Evolutionary conservation across 1,139 yeast genomes (phyloP).

Genomic region (Yamadazyma diddensiae): DNA sequence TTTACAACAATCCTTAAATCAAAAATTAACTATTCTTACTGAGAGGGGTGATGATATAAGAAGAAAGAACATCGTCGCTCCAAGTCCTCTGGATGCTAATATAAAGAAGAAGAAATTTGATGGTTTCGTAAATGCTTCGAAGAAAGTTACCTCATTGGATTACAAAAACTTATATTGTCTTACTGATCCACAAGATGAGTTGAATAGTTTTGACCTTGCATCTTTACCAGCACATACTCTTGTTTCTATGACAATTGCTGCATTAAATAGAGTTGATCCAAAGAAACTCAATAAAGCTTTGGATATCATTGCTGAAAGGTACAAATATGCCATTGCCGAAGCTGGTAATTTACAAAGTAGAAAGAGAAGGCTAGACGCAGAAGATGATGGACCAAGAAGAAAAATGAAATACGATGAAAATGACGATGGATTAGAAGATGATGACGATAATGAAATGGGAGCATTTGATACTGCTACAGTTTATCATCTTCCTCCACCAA

Average conservation of each 20-base stretch:
- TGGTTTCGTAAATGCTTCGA: constrained; percentile 30
- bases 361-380: constrained; percentile 7
- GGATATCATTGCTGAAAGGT: constrained; percentile 64
- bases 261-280: constrained; percentile 53
- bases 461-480: constrained; percentile 40
- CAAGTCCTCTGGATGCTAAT: constrained; percentile 24
- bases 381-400: constrained; percentile 6
- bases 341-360: constrained; percentile 6
- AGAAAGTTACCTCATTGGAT: constrained; percentile 28
- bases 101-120: constrained; percentile 41
- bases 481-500: constrained; percentile 61
- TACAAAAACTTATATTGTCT: constrained; percentile 54
- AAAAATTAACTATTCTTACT: constrained; percentile 27
- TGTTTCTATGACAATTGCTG: constrained; percentile 62
- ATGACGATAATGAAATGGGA: constrained; percentile 34
- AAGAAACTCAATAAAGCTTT: constrained; percentile 63
- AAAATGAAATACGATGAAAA: constrained; percentile 5
- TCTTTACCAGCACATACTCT: constrained; percentile 64
- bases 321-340: constrained; percentile 26
- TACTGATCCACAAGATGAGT: constrained; percentile 57
- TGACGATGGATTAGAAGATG: constrained; percentile 21
- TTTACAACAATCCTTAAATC: constrained; percentile 26
- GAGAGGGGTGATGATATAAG: constrained; percentile 43
- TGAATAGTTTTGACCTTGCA: constrained; percentile 67
- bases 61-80: constrained; percentile 35